Evolutionary conservation across 345 rosid species (phyloP).

Genomic region (Salix brachista): DNA sequence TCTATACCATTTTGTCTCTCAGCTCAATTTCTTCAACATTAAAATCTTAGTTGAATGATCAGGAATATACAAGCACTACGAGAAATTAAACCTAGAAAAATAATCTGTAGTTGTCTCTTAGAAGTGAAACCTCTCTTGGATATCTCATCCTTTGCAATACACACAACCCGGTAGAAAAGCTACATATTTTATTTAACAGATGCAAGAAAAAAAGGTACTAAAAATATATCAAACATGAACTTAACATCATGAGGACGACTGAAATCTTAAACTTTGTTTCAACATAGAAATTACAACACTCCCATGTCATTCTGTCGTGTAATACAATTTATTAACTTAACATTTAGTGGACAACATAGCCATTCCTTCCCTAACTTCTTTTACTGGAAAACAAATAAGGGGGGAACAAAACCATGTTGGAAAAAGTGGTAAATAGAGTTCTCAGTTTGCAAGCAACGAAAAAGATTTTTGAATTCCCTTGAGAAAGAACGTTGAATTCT

Average conservation of each 20-base stretch:
- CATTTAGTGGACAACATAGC: not conserved
- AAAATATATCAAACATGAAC: not conserved
- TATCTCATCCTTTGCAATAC: not conserved
- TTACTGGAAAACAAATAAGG: not conserved
- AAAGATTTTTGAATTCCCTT: slow-evolving; percentile 20
- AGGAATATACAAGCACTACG: not conserved
- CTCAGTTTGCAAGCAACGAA: slow-evolving; percentile 14
- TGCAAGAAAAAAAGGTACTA: not conserved
- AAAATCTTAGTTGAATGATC: not conserved
- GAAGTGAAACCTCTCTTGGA: too few species aligned
- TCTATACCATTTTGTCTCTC: not conserved
- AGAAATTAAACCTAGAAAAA: not conserved
- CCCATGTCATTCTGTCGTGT: not conserved
- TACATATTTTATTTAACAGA: not conserved
- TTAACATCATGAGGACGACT: not conserved
- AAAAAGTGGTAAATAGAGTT: not conserved
- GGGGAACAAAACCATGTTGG: not conserved
- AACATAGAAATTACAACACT: not conserved
- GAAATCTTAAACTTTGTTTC: not conserved
- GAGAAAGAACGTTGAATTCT: slow-evolving; percentile 14
- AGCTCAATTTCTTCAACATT: not conserved
- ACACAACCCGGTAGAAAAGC: not conserved
- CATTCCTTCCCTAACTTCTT: not conserved
- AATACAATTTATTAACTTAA: not conserved
- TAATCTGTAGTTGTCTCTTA: not conserved